These are phyloP conservation scores for Stephania cephalantha DNA, from an alignment of 164 flowering plant genomes.

Conservation along the genomic window DNA sequence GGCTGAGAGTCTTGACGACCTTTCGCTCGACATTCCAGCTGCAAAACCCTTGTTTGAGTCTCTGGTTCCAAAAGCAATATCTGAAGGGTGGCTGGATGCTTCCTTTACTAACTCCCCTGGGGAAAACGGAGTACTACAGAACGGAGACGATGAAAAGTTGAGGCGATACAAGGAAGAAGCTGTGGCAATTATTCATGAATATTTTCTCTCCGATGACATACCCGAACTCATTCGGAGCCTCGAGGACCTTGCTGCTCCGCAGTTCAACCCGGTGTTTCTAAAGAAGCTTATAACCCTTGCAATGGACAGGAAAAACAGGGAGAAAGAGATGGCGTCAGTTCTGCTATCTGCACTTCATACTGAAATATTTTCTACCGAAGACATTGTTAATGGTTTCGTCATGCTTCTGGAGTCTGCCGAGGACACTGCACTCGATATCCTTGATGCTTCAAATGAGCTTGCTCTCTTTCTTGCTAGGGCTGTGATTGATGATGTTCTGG, in stretches of 20 bases:
- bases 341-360: slow-evolving; percentile 83
- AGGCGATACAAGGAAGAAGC: slow-evolving; percentile 66
- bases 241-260: slow-evolving; percentile 71
- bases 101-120: slow-evolving; percentile 40
- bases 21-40: slow-evolving; percentile 88
- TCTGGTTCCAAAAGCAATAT: slow-evolving; percentile 59
- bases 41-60: slow-evolving; percentile 64
- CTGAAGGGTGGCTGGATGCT: slow-evolving; percentile 91
- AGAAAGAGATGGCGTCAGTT: slow-evolving; percentile 97
- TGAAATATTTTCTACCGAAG: slow-evolving; percentile 84
- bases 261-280: slow-evolving; percentile 70
- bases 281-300: slow-evolving; percentile 93
- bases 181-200: slow-evolving; percentile 84
- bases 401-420: slow-evolving; percentile 94
- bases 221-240: slow-evolving; percentile 88
- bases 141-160: slow-evolving; percentile 42
- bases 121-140: slow-evolving; percentile 32
- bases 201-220: slow-evolving; percentile 92
- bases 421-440: slow-evolving; percentile 86
- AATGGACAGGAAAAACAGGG: slow-evolving; percentile 94
- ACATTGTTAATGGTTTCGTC: slow-evolving; percentile 80
- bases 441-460: slow-evolving; percentile 92
- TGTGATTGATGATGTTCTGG: slow-evolving; percentile 91
- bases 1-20: slow-evolving; percentile 87
- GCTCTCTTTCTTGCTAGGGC: slow-evolving; percentile 90